Conservation (phyloP, 1,139 yeast species). For the Diutina rugosa region DNA sequence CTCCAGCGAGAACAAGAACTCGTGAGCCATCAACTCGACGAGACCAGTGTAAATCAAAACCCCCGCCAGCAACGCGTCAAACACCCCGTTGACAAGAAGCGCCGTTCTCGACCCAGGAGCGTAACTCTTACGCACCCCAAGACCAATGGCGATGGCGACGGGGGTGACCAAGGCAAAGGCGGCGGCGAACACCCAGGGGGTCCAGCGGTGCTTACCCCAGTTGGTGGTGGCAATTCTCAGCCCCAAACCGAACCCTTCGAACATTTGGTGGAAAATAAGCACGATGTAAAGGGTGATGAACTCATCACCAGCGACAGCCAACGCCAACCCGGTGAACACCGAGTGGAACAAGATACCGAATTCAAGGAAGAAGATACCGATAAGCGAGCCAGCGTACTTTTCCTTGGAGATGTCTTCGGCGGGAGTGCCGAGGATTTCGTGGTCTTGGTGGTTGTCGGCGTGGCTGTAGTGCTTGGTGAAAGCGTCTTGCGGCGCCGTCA, state of each 20-base stretch:
- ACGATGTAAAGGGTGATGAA: slow-evolving; percentile 69
- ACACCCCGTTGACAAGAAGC: slow-evolving; percentile 60
- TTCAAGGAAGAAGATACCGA: slow-evolving; percentile 48
- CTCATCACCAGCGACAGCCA: slow-evolving; percentile 63
- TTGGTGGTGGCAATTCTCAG: slow-evolving; percentile 65
- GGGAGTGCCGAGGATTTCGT: slow-evolving; percentile 28
- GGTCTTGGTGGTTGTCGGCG: slow-evolving; percentile 40
- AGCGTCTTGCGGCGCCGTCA: slow-evolving; percentile 2
- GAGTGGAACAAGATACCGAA: slow-evolving; percentile 78
- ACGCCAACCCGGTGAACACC: slow-evolving; percentile 61
- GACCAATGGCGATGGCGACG: slow-evolving; percentile 72
- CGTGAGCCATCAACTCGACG: slow-evolving; percentile 83
- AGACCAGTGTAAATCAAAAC: slow-evolving; percentile 75
- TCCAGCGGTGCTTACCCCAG: slow-evolving; percentile 30
- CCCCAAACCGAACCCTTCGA: slow-evolving; percentile 89
- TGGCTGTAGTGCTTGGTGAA: slow-evolving; percentile 36
- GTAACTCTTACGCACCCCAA: slow-evolving; percentile 65
- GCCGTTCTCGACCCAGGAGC: slow-evolving; percentile 47
- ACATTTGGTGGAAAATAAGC: slow-evolving; percentile 78
- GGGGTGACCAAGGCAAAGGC: slow-evolving; percentile 73
- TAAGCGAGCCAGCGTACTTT: slow-evolving; percentile 31
- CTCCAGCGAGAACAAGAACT: slow-evolving; percentile 60
- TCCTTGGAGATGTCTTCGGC: slow-evolving; percentile 21
- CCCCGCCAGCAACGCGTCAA: slow-evolving; percentile 80
- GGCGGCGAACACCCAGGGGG: slow-evolving; percentile 47